Evolutionary conservation across 2,329 filamentous ascomycete genomes (phyloP).

Genomic region (Penicillium sp.): DNA sequence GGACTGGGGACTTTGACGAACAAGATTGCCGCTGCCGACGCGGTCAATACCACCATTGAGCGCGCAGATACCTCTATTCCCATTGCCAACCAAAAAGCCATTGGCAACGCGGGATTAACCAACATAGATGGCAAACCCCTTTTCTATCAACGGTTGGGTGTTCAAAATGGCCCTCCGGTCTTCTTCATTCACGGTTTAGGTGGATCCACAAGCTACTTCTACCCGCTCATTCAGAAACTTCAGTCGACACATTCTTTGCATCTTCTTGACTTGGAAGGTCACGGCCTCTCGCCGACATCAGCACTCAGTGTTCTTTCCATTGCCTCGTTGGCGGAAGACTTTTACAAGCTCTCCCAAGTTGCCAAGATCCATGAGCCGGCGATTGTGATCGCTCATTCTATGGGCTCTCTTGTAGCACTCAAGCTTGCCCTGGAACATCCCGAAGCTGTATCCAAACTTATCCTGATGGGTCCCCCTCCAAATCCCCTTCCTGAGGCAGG

Average conservation of each 20-base stretch:
- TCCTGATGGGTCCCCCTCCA: not conserved
- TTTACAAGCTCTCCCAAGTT: not conserved
- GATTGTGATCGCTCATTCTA: not conserved
- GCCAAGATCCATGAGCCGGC: not conserved
- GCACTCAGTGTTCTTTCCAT: conserved; percentile 24
- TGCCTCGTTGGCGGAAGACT: not conserved
- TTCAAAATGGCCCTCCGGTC: not conserved
- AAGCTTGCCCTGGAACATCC: not conserved
- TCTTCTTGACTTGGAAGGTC: conserved; percentile 57
- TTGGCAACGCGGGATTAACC: not conserved
- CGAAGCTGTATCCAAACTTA: not conserved
- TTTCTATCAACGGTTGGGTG: not conserved
- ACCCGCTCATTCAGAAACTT: conserved; percentile 41
- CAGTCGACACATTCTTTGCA: conserved; percentile 37
- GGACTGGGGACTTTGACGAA: not conserved
- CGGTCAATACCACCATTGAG: not conserved
- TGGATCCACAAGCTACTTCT: not conserved
- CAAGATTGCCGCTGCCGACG: not conserved
- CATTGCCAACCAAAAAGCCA: not conserved
- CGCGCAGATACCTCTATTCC: not conserved
- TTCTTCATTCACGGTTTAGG: not conserved
- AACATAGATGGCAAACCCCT: not conserved
- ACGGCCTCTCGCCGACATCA: conserved; percentile 54
- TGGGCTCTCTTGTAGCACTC: not conserved
- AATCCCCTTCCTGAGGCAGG: not conserved